Conservation (phyloP, 2,329 filamentous ascomycete species). For the Fusarium udum region DNA sequence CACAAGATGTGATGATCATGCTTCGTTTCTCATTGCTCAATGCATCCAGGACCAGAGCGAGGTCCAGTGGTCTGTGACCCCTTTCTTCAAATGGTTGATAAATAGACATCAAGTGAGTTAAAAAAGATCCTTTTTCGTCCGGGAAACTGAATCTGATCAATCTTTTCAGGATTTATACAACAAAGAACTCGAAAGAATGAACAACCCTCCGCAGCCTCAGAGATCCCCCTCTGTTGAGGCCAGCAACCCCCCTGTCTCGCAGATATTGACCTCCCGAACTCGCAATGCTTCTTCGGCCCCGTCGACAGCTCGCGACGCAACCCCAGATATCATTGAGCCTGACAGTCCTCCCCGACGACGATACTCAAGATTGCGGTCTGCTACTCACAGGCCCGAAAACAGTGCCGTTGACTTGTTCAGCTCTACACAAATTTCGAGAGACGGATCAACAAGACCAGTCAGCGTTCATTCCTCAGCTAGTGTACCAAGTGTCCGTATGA, state of each 20-base stretch:
- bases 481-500: neutral
- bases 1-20: constrained; percentile 58
- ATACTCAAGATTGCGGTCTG: constrained; percentile 31
- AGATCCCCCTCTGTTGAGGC: constrained; percentile 32
- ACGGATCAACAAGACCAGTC: neutral
- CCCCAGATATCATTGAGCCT: constrained; percentile 20
- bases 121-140: neutral
- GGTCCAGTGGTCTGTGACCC: constrained; percentile 56
- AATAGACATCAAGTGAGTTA: constrained; percentile 52
- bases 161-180: constrained; percentile 40
- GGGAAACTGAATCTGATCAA: neutral
- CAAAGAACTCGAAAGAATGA: constrained; percentile 33
- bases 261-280: constrained; percentile 34
- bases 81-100: constrained; percentile 61
- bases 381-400: constrained; percentile 6
- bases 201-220: constrained; percentile 33
- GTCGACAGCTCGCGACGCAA: constrained; percentile 12
- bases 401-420: neutral
- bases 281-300: constrained; percentile 32
- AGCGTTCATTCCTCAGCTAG: constrained; percentile 11
- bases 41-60: constrained; percentile 52
- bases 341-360: constrained; percentile 19
- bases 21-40: constrained; percentile 62
- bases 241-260: neutral
- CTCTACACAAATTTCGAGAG: constrained; percentile 2